Evolutionary conservation across 1,139 yeast species (phyloP).

Genomic region (Saccharomyces hybrid): DNA sequence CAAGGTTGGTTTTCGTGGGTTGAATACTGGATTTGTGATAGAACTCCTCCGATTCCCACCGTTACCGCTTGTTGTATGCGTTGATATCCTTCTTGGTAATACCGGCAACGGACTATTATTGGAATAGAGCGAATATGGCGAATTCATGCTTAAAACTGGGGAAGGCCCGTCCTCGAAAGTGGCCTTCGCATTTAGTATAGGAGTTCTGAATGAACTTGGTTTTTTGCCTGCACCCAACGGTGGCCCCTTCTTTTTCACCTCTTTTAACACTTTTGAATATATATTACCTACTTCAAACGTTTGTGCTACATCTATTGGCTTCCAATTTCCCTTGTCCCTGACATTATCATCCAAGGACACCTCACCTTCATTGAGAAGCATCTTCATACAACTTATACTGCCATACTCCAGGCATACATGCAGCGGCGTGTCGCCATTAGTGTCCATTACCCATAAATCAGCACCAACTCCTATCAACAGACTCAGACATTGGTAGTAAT

Average conservation of each 20-base stretch:
- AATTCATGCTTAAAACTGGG: constrained; percentile 22
- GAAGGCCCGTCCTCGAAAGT: constrained; percentile 27
- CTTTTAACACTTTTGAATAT: constrained; percentile 23
- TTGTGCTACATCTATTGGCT: constrained; percentile 53
- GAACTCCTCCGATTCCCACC: neutral
- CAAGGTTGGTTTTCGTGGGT: neutral
- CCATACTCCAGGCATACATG: constrained; percentile 81
- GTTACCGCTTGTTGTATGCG: neutral
- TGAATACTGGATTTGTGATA: neutral
- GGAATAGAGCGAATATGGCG: constrained; percentile 18
- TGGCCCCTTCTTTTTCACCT: constrained; percentile 5
- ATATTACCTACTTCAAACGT: constrained; percentile 41
- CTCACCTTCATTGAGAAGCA: constrained; percentile 42
- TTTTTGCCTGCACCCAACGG: constrained; percentile 5
- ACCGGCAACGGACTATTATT: constrained; percentile 13
- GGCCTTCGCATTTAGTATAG: constrained; percentile 17
- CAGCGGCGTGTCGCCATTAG: constrained; percentile 64
- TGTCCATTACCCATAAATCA: constrained; percentile 52
- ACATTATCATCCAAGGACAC: constrained; percentile 42
- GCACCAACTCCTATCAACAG: constrained; percentile 78
- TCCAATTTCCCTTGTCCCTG: constrained; percentile 60
- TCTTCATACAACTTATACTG: constrained; percentile 53
- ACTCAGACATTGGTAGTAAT: constrained; percentile 63
- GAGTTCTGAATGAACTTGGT: constrained; percentile 19
- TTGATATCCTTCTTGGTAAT: constrained; percentile 18